Base-by-base conservation (phyloP, 305 asterid species). In the Fraxinus platypoda region DNA sequence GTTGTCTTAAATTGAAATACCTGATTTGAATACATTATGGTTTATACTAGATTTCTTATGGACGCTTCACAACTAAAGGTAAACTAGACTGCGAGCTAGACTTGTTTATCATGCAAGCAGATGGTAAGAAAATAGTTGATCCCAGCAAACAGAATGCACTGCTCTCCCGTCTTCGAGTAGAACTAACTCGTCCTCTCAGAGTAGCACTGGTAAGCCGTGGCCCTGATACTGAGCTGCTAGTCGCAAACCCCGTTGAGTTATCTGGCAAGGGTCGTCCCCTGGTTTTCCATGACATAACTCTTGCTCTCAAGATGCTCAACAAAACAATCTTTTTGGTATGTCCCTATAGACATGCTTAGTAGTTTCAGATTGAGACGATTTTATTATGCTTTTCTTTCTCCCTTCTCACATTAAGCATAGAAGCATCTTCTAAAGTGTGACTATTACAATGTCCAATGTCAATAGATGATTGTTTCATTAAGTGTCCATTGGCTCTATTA, bases 101-200 rank as follows among this genome's bases (percentile, higher is more conserved):
- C 78, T 89, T 95, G n/a, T 95, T 95, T 76, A 89, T 95, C 83
- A 91, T 91, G 95, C 97, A 95, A 85, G 90, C 89, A 12, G 97
- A 95, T 85, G 97, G 97, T 19, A 93, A 90, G 90, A 95, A 95
- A 92, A 94, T 92, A 81, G 86, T 92, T 0, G 98, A 93, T 81
- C 88, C 89, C 13, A 88, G 79, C 88, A 93, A 92, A 84, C 91
- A 91, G 86, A 82, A 86, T 31, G 86, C 90, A 0, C 66, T 95
- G 81, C 64, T 84, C 34, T 84, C 90, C 77, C 97, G 94, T 84
- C 95, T 95, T 66, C 85, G 86, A 76, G 82, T 85, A 90, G 98
- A 94, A 82, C 89, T 95, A 28, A 91, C 92, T 62, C 94, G 94
- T 37, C 98, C 98, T 26, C 87, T 94, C 2, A 91, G 95, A 88